Evolutionary conservation across 108 stramenopile species (phyloP), one percentile per base, ranked within the genome.

Genomic region (Nitzschia inconspicua): DNA sequence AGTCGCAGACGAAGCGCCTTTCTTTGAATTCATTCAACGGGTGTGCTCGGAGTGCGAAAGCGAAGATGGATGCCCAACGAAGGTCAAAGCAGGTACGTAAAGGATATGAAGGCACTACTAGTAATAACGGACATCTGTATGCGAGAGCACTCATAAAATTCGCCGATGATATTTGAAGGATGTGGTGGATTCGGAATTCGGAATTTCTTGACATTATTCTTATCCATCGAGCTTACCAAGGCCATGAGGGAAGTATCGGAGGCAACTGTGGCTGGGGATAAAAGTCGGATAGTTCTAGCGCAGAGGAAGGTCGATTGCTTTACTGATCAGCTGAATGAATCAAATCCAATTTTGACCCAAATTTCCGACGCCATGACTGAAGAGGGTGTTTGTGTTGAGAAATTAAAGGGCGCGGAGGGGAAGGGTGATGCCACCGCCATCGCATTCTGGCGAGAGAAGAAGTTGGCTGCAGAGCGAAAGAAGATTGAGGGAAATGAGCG

Each of bases 11-110:
- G 94, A 92, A 54, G 83, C 88, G 1, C 94, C 94, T 3, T 95
- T 95, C 65, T 73, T 92, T 36, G 94, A 95, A 65, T 92, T 88
- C 56, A 95, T 95, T 27, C 89, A 95, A 48, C 65, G 94, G 27
- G 94, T 92, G 0, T 95, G 94, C 70, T 77, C 83, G 8, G 72
- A 85, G 50, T 76, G 80, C 46, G 22, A 52, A 4, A 79, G 75
- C 8, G 74, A 73, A n/a, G 70, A 79, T 55, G 86, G 91, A 0
- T 85, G 81, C 55, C 78, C 82, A 1, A 58, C 59, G 30, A 49
- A 66, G 30, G 52, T 90, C 14, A 88, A 84, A 52, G 83, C 94
- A 5, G 90, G 90, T 5, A n/a, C n/a, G n/a, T n/a, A n/a, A n/a
- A n/a, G n/a, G n/a, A n/a, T n/a, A n/a, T n/a, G n/a, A n/a, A n/a